Conservation (phyloP, 2,329 filamentous ascomycete genomes). For the Beauveria bassiana region DNA sequence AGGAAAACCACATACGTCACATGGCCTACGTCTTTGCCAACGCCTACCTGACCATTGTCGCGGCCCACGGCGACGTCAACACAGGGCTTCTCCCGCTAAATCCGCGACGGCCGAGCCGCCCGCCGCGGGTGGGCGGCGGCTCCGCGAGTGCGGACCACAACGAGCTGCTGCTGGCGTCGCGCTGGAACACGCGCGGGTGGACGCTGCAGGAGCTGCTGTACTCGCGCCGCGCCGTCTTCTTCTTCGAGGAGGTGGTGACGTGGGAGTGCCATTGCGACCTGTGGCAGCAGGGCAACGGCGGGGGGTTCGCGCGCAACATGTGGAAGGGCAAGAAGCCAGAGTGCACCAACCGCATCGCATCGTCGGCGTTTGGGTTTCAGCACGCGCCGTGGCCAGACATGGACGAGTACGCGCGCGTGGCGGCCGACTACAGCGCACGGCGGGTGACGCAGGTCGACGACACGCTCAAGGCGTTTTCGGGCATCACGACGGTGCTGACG, state of each 20-base stretch:
- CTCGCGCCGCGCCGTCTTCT: slow-evolving; percentile 34
- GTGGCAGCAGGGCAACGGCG: slow-evolving; percentile 26
- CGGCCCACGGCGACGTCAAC: slow-evolving; percentile 32
- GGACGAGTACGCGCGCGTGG: slow-evolving; percentile 37
- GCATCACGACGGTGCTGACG: slow-evolving; percentile 35
- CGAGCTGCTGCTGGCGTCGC: slow-evolving; percentile 30
- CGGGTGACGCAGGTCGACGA: slow-evolving; percentile 33
- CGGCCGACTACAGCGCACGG: slow-evolving; percentile 35
- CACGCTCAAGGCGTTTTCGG: slow-evolving; percentile 33
- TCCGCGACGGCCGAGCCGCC: slow-evolving; percentile 24
- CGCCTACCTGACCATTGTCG: slow-evolving; percentile 37
- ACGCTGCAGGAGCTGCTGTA: slow-evolving; percentile 37
- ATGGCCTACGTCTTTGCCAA: slow-evolving; percentile 40
- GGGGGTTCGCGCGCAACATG: background rate
- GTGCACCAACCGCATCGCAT: slow-evolving; percentile 25
- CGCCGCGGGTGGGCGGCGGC: slow-evolving; percentile 16
- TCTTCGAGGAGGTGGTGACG: slow-evolving; percentile 35
- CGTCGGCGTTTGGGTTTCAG: slow-evolving; percentile 29
- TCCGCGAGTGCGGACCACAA: slow-evolving; percentile 23
- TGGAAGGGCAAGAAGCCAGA: slow-evolving; percentile 21
- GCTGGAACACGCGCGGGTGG: slow-evolving; percentile 35
- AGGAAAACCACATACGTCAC: slow-evolving; percentile 31
- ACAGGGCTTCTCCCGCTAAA: slow-evolving; percentile 30
- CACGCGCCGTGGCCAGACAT: slow-evolving; percentile 38
- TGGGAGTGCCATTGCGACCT: slow-evolving; percentile 40